A percentile compares a stretch with the other conserved stretches of the same genome.
phyloP scores from a whole-genome alignment of 192 early-diverging fungal genomes.

The Umbelopsis sp. region DNA sequence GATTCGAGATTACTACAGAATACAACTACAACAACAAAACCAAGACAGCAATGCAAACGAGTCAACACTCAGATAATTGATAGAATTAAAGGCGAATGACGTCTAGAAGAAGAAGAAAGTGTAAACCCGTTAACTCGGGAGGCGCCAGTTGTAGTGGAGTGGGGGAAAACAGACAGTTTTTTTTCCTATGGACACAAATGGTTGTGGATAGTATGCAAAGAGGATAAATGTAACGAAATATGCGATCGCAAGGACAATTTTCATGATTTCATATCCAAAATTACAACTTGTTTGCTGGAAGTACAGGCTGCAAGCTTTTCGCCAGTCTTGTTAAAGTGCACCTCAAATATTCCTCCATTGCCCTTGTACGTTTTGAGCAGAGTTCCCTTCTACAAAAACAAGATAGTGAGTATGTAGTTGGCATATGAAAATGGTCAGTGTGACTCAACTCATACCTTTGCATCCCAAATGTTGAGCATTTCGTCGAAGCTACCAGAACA shows the following conservation, averaged over 20 bases:
- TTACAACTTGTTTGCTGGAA: conserved; percentile 49
- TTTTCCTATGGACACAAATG: not conserved
- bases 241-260: no score
- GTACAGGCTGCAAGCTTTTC: conserved; percentile 59
- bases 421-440: no score
- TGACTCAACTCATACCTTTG: conserved; percentile 40
- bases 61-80: conserved; percentile 7
- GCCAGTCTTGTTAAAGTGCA: conserved; percentile 59
- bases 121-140: not conserved
- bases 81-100: conserved; percentile 4
- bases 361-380: conserved; percentile 56
- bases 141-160: not conserved
- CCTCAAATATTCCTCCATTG: conserved; percentile 61
- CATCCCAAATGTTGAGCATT: conserved; percentile 74
- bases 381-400: conserved; percentile 43
- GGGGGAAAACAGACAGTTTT: not conserved
- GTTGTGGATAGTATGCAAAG: not conserved
- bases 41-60: conserved; percentile 1
- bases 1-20: not conserved
- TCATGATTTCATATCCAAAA: conserved; percentile 36
- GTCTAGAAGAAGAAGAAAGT: not conserved
- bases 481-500: conserved; percentile 82
- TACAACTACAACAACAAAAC: conserved; percentile 8
- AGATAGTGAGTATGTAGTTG: not conserved
- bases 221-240: not conserved